Evolutionary conservation across 768 basidiomycete species (phyloP), one percentile per base, ranked within the genome.

Genomic region (Suillus discolor): DNA sequence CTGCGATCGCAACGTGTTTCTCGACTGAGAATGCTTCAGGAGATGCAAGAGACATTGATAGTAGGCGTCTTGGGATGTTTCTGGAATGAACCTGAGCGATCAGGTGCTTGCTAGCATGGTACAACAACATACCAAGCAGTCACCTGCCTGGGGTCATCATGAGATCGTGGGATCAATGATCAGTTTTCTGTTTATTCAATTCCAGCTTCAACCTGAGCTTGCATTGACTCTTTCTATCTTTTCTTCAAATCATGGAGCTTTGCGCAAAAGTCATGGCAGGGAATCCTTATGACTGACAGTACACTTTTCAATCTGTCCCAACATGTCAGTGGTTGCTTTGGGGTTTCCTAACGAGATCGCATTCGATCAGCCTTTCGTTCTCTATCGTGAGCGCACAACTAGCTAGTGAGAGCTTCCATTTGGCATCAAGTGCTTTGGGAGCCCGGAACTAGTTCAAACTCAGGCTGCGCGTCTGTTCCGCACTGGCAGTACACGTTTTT

Each of bases 1-100:
- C 95, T 23, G 90, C 84, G 63, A 97, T 79, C 11, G 94, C 96
- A 65, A 98, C 84, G 71, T 88, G 84, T 69, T 90, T 89, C 79
- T 99, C 96, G 49, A 81, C 71, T 1, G 85, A 79, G 71, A 87
- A 89, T 62, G 83, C 25, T 6, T 60, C 59, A 5, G 39, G 20
- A 18, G 59, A 60, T 4, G 28, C 12, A 42, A 28, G 41, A 20
- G 59, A 60, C 59, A 60, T 60, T n/a, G 59, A 60, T 28, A 60
- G 7, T 60, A 31, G 28, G 20, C 59, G 59, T 39, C 59, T 60
- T 42, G 59, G 18, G 0, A 20, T 60, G 28, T 31, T 20, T 60
- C 59, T 60, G 41, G 31, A 44, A 42, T 42, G 41, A 60, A 18
- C 36, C 36, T 38, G 36, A 38, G 11, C 12, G 59, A 31, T 60